Percentiles rank a stretch among this genome's conserved stretches.
Conservation (phyloP, 1,139 yeast genomes). For the Candida albicans region DNA sequence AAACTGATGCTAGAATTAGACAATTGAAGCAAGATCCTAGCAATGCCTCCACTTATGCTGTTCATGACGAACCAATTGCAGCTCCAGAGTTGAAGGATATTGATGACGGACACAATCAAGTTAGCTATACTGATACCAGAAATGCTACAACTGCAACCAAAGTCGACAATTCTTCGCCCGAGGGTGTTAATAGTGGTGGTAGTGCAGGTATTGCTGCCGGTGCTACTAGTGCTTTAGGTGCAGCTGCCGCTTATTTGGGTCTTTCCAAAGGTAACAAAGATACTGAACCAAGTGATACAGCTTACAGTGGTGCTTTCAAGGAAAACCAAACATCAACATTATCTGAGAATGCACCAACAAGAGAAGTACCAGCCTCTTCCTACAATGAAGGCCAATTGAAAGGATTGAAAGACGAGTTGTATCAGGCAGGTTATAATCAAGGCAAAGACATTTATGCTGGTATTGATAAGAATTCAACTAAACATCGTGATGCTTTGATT, state of each 20-base stretch:
- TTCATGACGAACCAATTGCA: slow-evolving; percentile 18
- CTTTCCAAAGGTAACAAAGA: slow-evolving; percentile 1
- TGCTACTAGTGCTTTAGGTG: slow-evolving; percentile 15
- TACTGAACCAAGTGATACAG: background rate
- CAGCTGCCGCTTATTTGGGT: slow-evolving; percentile 14
- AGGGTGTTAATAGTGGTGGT: slow-evolving; percentile 16
- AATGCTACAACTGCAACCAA: slow-evolving; percentile 1
- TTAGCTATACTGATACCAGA: slow-evolving; percentile 5
- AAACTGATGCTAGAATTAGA: slow-evolving; percentile 11
- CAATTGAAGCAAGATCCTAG: slow-evolving; percentile 12
- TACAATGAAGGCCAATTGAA: slow-evolving; percentile 5
- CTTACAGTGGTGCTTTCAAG: background rate
- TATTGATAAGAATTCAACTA: slow-evolving; percentile 3
- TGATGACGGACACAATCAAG: slow-evolving; percentile 7
- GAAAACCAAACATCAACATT: background rate
- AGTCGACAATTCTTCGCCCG: background rate
- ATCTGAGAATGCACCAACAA: background rate
- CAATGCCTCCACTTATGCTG: slow-evolving; percentile 19
- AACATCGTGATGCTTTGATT: slow-evolving; percentile 1
- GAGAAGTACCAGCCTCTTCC: slow-evolving; percentile 4
- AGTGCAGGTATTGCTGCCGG: slow-evolving; percentile 13
- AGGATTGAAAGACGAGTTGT: slow-evolving; percentile 7
- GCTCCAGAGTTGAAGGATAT: slow-evolving; percentile 13
- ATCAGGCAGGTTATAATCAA: slow-evolving; percentile 10
- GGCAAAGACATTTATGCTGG: slow-evolving; percentile 6